A percentile compares a stretch with the other conserved stretches of the same genome.
phyloP scores from a whole-genome alignment of 1,284 basidiomycete species.

The Fomes fomentarius region DNA sequence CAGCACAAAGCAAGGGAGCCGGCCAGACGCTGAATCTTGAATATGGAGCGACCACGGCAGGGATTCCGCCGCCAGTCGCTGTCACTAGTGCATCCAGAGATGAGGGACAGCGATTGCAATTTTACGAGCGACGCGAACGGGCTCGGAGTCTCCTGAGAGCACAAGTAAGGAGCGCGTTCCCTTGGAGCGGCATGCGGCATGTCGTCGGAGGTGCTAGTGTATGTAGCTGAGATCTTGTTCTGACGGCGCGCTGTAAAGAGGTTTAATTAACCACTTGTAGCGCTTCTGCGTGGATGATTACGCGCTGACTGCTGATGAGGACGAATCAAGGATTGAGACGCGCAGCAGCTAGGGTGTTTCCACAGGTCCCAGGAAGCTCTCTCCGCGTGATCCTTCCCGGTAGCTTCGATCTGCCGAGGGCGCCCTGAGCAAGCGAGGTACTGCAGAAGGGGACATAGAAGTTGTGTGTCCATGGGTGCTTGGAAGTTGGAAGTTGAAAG shows the following conservation, averaged over 20 bases:
- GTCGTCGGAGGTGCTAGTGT: conserved; percentile 10
- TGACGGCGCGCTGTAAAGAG: conserved; percentile 20
- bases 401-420: neutral
- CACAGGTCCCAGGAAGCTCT: neutral
- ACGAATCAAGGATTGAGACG: neutral
- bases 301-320: neutral
- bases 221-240: conserved; percentile 8
- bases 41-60: neutral
- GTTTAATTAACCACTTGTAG: conserved; percentile 22
- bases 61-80: neutral
- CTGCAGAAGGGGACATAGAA: no score
- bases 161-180: neutral
- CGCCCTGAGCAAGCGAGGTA: neutral
- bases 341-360: neutral
- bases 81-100: neutral
- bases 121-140: neutral
- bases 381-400: no score
- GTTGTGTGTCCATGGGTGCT: neutral
- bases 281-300: neutral
- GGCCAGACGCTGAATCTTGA: neutral
- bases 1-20: neutral
- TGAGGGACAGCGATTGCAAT: neutral
- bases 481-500: neutral
- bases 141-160: neutral
- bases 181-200: conserved; percentile 8